These are phyloP conservation scores for Diaporthe longicolla DNA, from an alignment of 2,329 filamentous ascomycete genomes.

Conservation along the genomic window DNA sequence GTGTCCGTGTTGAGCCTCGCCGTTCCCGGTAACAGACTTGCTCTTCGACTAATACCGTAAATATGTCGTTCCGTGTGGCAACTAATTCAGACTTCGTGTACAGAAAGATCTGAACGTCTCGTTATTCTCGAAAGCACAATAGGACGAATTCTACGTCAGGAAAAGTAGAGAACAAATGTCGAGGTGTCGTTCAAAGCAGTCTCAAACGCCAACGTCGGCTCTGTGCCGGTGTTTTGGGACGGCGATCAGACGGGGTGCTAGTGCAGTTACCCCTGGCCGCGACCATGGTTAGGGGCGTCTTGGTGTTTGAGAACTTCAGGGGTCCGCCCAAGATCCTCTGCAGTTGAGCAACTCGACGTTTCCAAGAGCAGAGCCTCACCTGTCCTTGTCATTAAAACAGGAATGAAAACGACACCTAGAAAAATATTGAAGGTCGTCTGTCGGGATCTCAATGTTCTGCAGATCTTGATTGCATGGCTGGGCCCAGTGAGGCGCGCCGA, in stretches of 20 bases:
- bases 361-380: not conserved
- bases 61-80: not conserved
- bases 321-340: not conserved
- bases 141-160: not conserved
- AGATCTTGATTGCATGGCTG: not conserved
- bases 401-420: too few species aligned
- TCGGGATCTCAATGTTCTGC: too few species aligned
- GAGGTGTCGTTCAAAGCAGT: conserved; percentile 13
- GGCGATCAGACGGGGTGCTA: conserved; percentile 26
- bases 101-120: not conserved
- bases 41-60: not conserved
- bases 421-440: not conserved
- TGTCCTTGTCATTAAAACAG: not conserved
- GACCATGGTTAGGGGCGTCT: conserved; percentile 1
- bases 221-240: conserved; percentile 30
- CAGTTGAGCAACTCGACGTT: not conserved
- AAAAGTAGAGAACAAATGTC: conserved; percentile 4
- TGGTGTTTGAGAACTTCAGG: conserved; percentile 17
- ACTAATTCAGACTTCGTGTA: too few species aligned
- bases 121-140: not conserved
- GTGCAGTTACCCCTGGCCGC: conserved; percentile 13
- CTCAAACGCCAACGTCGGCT: conserved; percentile 23
- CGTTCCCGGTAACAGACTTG: not conserved
- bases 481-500: not conserved
- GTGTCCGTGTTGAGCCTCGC: not conserved